Conservation (phyloP, 176 grass and related monocot genomes). For the Carex cristatella region DNA sequence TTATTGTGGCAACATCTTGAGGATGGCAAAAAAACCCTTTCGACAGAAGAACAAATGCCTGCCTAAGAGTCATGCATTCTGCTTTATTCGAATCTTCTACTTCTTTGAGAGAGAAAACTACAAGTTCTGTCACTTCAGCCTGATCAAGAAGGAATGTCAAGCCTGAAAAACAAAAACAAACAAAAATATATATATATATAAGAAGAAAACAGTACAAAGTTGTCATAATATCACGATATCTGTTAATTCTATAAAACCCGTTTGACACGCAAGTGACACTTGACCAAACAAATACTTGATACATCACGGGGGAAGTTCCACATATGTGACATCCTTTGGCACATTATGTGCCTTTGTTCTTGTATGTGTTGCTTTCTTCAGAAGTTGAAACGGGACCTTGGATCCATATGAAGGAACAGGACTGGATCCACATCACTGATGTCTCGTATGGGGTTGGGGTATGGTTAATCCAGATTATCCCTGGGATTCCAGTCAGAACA, state of each 20-base stretch:
- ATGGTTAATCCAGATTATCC: no score
- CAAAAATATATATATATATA: not conserved
- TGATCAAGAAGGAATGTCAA: constrained; percentile 82
- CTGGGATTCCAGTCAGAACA: no score
- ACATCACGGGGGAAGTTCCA: no score
- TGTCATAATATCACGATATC: not conserved
- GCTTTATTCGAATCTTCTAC: constrained; percentile 57
- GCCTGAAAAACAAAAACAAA: constrained; percentile 36
- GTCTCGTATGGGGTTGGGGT: no score
- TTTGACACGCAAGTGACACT: no score
- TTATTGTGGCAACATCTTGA: constrained; percentile 81
- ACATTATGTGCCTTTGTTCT: not conserved
- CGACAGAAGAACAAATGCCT: constrained; percentile 69
- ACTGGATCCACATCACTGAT: no score
- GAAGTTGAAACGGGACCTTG: not conserved
- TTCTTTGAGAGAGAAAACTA: constrained; percentile 83
- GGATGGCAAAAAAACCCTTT: constrained; percentile 90
- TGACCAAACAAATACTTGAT: no score
- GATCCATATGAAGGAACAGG: no score
- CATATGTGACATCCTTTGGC: not conserved
- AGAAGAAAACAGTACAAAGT: constrained; percentile 3
- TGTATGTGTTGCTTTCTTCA: not conserved
- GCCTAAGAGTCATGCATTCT: constrained; percentile 90
- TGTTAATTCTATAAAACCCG: not conserved
- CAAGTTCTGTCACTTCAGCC: constrained; percentile 80